phyloP scores from a whole-genome alignment of 768 basidiomycete species.

The Trametes meyenii region DNA sequence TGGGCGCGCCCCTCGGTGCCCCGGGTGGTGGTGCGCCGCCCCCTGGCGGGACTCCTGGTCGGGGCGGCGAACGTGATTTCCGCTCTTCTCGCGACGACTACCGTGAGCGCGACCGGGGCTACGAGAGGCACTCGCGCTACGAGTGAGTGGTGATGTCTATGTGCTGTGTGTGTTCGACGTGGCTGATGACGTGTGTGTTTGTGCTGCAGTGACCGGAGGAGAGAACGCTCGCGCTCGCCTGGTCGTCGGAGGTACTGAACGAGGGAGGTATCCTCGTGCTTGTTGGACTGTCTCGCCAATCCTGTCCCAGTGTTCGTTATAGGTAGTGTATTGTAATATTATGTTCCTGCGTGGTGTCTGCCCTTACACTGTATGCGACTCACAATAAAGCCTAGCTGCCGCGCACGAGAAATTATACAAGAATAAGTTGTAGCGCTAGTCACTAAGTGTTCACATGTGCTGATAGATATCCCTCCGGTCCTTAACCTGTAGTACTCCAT shows the following conservation, averaged over 20 bases:
- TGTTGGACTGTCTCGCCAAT: background rate
- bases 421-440: too few relatives aligned
- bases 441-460: background rate
- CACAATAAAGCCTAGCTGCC: background rate
- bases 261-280: background rate
- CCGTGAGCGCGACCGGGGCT: slow-evolving; percentile 61
- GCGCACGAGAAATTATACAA: too few relatives aligned
- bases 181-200: slow-evolving; percentile 11
- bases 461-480: background rate
- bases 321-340: slow-evolving; percentile 20
- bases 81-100: slow-evolving; percentile 64
- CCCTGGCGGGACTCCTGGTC: slow-evolving; percentile 43
- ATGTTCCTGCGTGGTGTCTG: background rate
- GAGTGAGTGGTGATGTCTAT: slow-evolving; percentile 52
- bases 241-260: slow-evolving; percentile 33
- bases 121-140: slow-evolving; percentile 75
- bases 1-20: slow-evolving; percentile 38
- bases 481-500: slow-evolving; percentile 10
- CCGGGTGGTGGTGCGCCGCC: slow-evolving; percentile 35
- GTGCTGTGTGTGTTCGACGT: background rate
- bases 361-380: too few relatives aligned
- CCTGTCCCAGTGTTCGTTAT: slow-evolving; percentile 8
- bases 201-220: slow-evolving; percentile 29
- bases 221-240: slow-evolving; percentile 37
- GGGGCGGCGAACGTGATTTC: slow-evolving; percentile 53